A percentile compares a stretch with the other conserved stretches of the same genome.
Evolutionary conservation across 2,329 filamentous ascomycete species (phyloP).

Genomic region (Pseudohalonectria lignicola): DNA sequence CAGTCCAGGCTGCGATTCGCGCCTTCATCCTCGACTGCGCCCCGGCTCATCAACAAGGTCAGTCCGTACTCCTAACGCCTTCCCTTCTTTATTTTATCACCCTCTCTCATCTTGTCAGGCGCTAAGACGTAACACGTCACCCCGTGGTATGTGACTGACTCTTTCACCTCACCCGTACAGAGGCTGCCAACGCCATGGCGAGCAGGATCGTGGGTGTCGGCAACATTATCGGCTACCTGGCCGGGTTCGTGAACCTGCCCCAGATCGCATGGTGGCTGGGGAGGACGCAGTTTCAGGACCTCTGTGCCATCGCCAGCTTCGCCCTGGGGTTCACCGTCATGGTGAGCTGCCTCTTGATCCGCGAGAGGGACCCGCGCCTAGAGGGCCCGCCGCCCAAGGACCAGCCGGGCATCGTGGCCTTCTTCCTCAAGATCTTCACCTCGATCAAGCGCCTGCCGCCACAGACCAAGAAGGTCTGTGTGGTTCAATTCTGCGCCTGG

Average conservation of each 20-base stretch:
- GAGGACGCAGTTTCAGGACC: conserved; percentile 82
- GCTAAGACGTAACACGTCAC: no score
- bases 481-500: conserved; percentile 80
- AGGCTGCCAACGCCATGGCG: conserved; percentile 89
- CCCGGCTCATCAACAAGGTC: conserved; percentile 75
- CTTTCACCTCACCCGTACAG: conserved; percentile 24
- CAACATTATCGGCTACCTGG: conserved; percentile 83
- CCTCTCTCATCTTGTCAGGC: no score
- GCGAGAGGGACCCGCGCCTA: conserved; percentile 69
- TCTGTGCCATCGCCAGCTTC: conserved; percentile 75
- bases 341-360: conserved; percentile 58
- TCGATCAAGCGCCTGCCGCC: conserved; percentile 71
- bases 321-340: conserved; percentile 58
- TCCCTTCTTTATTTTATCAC: no score
- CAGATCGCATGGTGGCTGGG: conserved; percentile 69
- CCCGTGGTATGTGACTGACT: not conserved
- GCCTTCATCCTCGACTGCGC: conserved; percentile 92
- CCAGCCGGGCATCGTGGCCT: conserved; percentile 57
- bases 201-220: conserved; percentile 77
- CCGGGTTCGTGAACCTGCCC: conserved; percentile 74
- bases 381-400: conserved; percentile 52
- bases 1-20: conserved; percentile 80
- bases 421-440: conserved; percentile 68
- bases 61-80: no score
- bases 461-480: conserved; percentile 72